Percentiles rank a stretch among this genome's conserved stretches.
phyloP scores from a whole-genome alignment of 2,329 filamentous ascomycete species.

The Sodiomyces alkalinus region DNA sequence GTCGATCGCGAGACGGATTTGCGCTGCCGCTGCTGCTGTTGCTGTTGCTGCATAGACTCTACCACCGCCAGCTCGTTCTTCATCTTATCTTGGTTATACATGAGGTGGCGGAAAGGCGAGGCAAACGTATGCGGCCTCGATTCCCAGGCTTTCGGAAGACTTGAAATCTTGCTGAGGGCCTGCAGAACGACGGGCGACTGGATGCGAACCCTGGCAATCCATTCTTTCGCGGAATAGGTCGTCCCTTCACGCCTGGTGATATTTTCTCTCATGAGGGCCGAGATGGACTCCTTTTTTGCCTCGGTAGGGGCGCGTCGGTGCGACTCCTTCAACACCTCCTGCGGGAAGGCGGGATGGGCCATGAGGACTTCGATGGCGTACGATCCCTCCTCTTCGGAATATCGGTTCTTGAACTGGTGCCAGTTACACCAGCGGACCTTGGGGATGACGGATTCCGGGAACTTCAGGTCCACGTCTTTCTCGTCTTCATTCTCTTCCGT shows the following conservation, averaged over 20 bases:
- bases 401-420: conserved; percentile 11
- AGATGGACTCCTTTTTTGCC: neutral
- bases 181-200: conserved; percentile 8
- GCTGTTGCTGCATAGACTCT: conserved; percentile 1
- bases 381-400: conserved; percentile 5
- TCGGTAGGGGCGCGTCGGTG: neutral
- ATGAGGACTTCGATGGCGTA: conserved; percentile 11
- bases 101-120: conserved; percentile 7
- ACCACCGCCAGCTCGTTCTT: conserved; percentile 3
- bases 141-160: too few species aligned
- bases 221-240: too few species aligned
- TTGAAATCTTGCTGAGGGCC: conserved; percentile 4
- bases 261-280: too few species aligned
- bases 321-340: conserved; percentile 4
- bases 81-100: conserved; percentile 5
- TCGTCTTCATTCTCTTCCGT: too few species aligned
- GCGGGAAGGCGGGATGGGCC: conserved; percentile 2
- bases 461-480: too few species aligned
- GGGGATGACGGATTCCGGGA: too few species aligned
- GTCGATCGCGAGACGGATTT: too few species aligned
- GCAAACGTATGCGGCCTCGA: too few species aligned
- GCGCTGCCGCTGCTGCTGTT: neutral
- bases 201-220: conserved; percentile 9
- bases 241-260: neutral
- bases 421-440: conserved; percentile 5